Evolutionary conservation across 305 asterid species (phyloP).

Genomic region (Rubia tinctorum): DNA sequence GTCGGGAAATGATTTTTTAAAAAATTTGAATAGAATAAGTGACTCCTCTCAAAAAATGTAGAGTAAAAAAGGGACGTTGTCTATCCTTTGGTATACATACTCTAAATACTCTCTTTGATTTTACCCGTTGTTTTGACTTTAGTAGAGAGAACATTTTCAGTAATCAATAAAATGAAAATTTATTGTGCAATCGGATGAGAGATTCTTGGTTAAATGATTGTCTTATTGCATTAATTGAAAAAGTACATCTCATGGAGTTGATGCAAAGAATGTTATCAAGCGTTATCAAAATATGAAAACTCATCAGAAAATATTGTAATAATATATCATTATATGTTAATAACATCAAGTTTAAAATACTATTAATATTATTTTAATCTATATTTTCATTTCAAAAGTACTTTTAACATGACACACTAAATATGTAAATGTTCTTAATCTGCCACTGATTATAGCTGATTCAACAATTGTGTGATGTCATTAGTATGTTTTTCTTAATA

Average conservation of each 20-base stretch:
- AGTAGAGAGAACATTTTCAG: not conserved
- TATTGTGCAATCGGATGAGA: not conserved
- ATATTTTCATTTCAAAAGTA: no score
- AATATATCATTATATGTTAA: no score
- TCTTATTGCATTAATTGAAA: not conserved
- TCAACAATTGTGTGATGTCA: no score
- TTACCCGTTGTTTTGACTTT: not conserved
- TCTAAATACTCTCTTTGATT: not conserved
- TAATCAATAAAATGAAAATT: not conserved
- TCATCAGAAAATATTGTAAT: no score
- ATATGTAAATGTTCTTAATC: no score
- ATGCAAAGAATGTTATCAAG: no score
- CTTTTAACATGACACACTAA: no score
- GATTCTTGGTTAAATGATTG: slow-evolving; percentile 3
- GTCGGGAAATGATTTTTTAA: not conserved
- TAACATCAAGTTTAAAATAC: no score
- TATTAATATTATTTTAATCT: no score
- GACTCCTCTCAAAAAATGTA: not conserved
- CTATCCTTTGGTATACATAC: not conserved
- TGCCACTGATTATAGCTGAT: no score
- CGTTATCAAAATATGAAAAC: no score
- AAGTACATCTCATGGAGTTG: not conserved
- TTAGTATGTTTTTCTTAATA: no score
- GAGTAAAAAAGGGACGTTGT: not conserved
- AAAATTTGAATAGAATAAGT: not conserved